These are phyloP conservation scores for Arthrobotrys pseudoclavata DNA, from an alignment of 2,329 filamentous ascomycete species.

Conservation along the genomic window DNA sequence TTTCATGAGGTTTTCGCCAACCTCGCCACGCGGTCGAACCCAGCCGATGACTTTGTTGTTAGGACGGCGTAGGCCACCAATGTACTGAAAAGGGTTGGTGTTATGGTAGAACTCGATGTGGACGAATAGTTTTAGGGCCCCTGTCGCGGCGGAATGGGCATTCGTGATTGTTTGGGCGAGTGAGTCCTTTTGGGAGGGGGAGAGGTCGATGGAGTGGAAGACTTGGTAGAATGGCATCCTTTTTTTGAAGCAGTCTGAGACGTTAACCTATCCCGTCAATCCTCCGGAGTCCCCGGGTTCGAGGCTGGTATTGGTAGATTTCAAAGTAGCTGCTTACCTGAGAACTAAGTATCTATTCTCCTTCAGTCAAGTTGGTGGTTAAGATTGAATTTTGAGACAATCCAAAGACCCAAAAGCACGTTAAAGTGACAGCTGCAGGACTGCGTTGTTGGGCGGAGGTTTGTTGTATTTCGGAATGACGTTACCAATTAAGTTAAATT, in stretches of 20 bases:
- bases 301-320: neutral
- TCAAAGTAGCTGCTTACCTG: neutral
- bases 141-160: conserved; percentile 44
- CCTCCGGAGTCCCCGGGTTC: neutral
- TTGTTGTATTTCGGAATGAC: conserved; percentile 30
- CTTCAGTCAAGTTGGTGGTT: neutral
- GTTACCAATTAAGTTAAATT: neutral
- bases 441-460: conserved; percentile 15
- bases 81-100: conserved; percentile 53
- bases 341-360: neutral
- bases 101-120: conserved; percentile 54
- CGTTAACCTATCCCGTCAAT: neutral
- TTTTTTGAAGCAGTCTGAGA: neutral
- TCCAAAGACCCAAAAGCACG: neutral
- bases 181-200: conserved; percentile 44
- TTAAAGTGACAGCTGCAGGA: neutral
- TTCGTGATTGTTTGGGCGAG: conserved; percentile 41
- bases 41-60: conserved; percentile 52
- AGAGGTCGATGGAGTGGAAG: conserved; percentile 46
- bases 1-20: conserved; percentile 48
- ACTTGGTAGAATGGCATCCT: conserved; percentile 57
- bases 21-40: conserved; percentile 36
- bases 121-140: conserved; percentile 50
- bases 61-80: conserved; percentile 43
- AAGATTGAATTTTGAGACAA: neutral